Percentiles rank a stretch among this genome's conserved stretches.
Conservation (phyloP, 371 early-diverging fungal genomes). For the Zancudomyces culisetae region DNA sequence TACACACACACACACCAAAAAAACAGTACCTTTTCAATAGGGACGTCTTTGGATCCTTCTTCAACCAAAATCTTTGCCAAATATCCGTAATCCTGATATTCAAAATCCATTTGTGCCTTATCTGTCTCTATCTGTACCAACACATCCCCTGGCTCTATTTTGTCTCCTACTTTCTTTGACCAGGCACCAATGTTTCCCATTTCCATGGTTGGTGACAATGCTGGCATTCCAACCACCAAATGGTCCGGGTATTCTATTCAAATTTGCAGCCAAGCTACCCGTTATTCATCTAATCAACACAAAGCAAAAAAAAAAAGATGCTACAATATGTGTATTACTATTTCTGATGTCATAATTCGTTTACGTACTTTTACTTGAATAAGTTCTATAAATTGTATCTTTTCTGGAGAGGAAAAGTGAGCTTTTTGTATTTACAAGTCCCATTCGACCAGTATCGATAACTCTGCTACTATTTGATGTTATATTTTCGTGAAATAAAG, state of each 20-base stretch:
- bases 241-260: conserved; percentile 53
- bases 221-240: conserved; percentile 88
- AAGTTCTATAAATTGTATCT: no score
- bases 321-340: no score
- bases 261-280: no score
- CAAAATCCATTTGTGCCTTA: conserved; percentile 99
- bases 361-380: no score
- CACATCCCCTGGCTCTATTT: conserved; percentile 83
- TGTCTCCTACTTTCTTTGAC: conserved; percentile 91
- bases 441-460: no score
- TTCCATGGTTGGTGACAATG: conserved; percentile 97
- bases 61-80: conserved; percentile 83
- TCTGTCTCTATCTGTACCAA: conserved; percentile 97
- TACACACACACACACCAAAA: background rate
- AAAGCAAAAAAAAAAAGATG: no score
- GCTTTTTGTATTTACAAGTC: no score
- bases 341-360: no score
- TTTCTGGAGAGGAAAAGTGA: no score
- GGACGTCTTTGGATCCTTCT: conserved; percentile 65
- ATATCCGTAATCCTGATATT: conserved; percentile 95
- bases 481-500: no score
- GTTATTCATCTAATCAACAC: no score
- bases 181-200: conserved; percentile 89
- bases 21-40: conserved; percentile 41
- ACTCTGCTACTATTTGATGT: no score